Evolutionary conservation across 495 filamentous ascomycete genomes (phyloP).

Genomic region (Trichoderma erinaceum): DNA sequence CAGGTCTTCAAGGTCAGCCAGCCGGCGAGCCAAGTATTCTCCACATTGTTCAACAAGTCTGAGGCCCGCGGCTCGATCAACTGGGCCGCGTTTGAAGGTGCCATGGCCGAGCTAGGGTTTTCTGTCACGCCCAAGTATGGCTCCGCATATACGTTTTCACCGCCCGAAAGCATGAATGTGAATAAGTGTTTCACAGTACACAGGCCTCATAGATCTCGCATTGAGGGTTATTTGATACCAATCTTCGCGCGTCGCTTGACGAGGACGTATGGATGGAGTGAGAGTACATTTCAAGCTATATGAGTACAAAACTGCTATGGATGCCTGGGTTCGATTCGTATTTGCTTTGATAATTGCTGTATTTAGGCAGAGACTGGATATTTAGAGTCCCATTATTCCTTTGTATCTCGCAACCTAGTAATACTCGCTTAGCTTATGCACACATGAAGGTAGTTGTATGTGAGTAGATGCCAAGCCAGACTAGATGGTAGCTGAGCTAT

Average conservation of each 20-base stretch:
- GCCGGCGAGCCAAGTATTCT: conserved; percentile 27
- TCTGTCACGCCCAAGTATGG: conserved; percentile 26
- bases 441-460: too few relatives aligned
- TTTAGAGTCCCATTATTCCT: too few relatives aligned
- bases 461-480: too few relatives aligned
- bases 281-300: conserved; percentile 19
- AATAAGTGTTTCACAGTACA: conserved; percentile 23
- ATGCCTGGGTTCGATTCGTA: too few relatives aligned
- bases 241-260: conserved; percentile 22
- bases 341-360: too few relatives aligned
- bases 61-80: conserved; percentile 26
- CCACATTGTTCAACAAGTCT: conserved; percentile 25
- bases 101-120: conserved; percentile 32
- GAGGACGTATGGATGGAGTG: conserved; percentile 24
- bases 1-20: conserved; percentile 25
- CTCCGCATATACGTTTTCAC: conserved; percentile 25
- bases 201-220: conserved; percentile 25
- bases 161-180: conserved; percentile 18
- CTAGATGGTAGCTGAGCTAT: too few relatives aligned
- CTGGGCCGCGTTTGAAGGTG: conserved; percentile 32
- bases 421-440: too few relatives aligned
- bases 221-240: conserved; percentile 23
- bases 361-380: too few relatives aligned
- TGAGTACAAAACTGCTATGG: neutral
- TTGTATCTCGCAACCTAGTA: too few relatives aligned